Evolutionary conservation across 495 filamentous ascomycete species (phyloP), one percentile per base, ranked within the genome.

Genomic region (Staphylotrichum tortipilum): DNA sequence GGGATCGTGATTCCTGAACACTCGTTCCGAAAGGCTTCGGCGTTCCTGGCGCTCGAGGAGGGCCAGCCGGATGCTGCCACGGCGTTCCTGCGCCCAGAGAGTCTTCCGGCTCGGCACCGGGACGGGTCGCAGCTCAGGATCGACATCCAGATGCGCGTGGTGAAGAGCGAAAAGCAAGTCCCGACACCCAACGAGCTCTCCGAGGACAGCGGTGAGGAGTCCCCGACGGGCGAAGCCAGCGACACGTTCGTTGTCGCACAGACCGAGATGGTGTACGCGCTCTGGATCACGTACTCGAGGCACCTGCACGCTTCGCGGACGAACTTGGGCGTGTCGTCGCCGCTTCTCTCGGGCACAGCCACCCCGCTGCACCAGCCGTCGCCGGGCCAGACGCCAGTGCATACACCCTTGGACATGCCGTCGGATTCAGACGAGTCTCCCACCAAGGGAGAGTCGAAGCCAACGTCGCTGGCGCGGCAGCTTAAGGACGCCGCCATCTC

Each of bases 1-100:
- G 94, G 92, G n/a, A 89, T 97, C 46, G 89, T 98, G 24, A 83
- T 98, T 44, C 94, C 92, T 5, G 92, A 98, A 67, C 88, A 95
- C 62, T 92, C 85, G 51, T 97, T 97, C 65, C 81, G 94, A 31
- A 84, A 90, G 44, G 94, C 92, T 12, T 78, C 88, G 54, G 88
- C 86, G 1, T 76, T 94, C 40, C 77, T 94, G 14, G 83, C 87
- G 5, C 70, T 96, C 39, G 80, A 85, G 41, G 86, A 95, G 56
- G 87, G 84, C 17, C 86, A 82, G 34, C 78, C 82, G 26, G 79
- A 85, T 59, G 86, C 87, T 7, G 83, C 87, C 5, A 73, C 80
- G 1, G 77, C 82, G 18, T 94, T 97, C 52, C 70, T 88, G 12
- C 81, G 82, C 47, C 85, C 92, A 1, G 80, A 83, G 55, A 91